Conservation (phyloP, 106 monocot genomes). For the Dioscorea zingiberensis region DNA sequence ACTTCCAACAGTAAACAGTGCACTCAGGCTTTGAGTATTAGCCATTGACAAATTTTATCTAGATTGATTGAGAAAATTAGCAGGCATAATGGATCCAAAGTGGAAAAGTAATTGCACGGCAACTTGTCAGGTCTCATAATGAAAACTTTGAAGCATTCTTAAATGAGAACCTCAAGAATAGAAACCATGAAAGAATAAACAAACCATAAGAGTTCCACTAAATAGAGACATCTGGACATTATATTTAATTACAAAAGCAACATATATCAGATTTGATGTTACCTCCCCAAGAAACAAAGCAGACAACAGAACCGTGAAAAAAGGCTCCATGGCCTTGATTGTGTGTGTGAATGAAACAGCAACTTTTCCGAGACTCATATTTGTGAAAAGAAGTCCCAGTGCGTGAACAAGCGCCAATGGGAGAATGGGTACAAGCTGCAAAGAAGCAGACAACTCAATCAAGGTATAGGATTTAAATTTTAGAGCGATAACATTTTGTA, state of each 20-base stretch:
- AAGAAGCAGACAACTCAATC: not conserved
- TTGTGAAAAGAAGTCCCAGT: constrained; percentile 60
- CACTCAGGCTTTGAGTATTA: no score
- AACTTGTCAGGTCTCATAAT: no score
- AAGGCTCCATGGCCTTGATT: constrained; percentile 64
- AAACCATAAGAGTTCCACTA: no score
- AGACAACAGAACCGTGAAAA: constrained; percentile 59
- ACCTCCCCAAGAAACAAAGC: constrained; percentile 69
- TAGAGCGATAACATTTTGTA: not conserved
- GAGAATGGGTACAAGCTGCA: constrained; percentile 45
- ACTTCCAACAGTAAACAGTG: no score
- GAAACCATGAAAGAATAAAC: no score
- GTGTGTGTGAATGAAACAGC: constrained; percentile 59
- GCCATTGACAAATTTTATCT: no score
- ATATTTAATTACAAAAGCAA: not conserved
- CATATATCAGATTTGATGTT: not conserved
- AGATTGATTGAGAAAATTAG: no score
- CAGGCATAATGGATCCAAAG: no score
- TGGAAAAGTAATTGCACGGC: no score
- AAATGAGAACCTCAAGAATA: no score
- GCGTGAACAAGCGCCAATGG: constrained; percentile 62
- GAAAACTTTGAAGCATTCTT: no score
- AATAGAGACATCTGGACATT: no score
- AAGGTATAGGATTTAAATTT: not conserved
- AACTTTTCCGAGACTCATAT: constrained; percentile 64